phyloP scores from a whole-genome alignment of 2,329 filamentous ascomycete genomes.

The Fonsecaea nubica region DNA sequence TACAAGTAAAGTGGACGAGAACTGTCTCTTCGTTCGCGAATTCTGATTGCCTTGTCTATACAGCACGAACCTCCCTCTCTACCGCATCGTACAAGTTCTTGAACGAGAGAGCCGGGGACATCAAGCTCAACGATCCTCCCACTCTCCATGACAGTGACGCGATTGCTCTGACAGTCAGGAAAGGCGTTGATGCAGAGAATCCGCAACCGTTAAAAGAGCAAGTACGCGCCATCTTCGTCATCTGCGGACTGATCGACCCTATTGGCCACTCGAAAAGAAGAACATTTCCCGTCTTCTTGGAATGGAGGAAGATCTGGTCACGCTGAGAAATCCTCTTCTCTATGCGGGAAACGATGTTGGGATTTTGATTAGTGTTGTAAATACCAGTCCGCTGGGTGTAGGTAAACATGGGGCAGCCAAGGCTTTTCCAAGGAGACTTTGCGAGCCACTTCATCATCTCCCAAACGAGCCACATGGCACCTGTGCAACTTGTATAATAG shows the following conservation, averaged over 20 bases:
- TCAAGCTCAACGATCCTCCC: conserved; percentile 27
- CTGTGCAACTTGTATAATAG: conserved; percentile 7
- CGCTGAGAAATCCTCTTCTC: neutral
- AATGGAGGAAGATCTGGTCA: neutral
- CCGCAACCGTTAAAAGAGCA: conserved; percentile 47
- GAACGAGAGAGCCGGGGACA: conserved; percentile 38
- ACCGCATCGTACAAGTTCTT: neutral
- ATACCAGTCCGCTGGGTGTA: too few species aligned
- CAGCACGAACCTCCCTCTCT: neutral
- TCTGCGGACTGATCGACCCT: too few species aligned
- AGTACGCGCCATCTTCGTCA: too few species aligned
- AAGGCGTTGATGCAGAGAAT: conserved; percentile 53
- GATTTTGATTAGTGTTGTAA: neutral
- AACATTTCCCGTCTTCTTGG: neutral
- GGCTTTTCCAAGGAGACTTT: neutral
- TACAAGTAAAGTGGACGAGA: neutral
- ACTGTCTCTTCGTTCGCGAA: neutral
- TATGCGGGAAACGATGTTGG: neutral
- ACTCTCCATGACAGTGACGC: conserved; percentile 61
- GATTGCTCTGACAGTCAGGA: conserved; percentile 67
- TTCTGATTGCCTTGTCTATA: too few species aligned
- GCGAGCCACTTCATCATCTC: neutral
- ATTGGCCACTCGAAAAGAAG: too few species aligned
- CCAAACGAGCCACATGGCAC: neutral
- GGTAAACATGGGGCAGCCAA: neutral